Base-by-base conservation (phyloP, 139 green algal genomes). In the Mychonastes homosphaera region DNA sequence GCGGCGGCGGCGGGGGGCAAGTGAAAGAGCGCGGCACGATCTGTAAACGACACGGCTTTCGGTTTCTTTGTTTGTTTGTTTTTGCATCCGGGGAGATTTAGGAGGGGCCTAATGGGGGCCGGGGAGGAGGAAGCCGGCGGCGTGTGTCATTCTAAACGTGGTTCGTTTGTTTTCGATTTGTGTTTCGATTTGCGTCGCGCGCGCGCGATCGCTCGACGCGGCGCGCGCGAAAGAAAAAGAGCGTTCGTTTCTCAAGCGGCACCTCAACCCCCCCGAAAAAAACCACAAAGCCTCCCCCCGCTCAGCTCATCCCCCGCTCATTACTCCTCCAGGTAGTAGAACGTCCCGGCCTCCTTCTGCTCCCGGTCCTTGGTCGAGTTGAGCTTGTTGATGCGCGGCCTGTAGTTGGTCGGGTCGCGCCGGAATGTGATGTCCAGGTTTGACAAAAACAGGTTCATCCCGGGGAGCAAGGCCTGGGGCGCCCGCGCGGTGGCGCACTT, bases 391-490 rank as follows among this genome's bases (percentile, higher is more conserved):
- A 99, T 98, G 57, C 92, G 84, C 6, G 92, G 92, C 16, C 92
- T 69, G 79, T 87, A 99, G 83, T 99, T 99, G 69, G 90, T 96
- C 32, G 92, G 91, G 74, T 99, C 92, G 9, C 90, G 77, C 43
- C 92, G 80, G 83, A 99, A 98, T 9, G 92, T 99, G 74, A 98
- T 97, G 63, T 96, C 89, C 64, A 99, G 76, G 72, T 95, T 93
- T 53, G 78, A 72, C 55, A 96, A 70, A 75, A 96, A 96, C 23
- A 57, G n/a, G 73, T 96, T 94, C 87, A 95, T 93, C 58, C 87
- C 86, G 34, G 76, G 82, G 19, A 92, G 66, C 62, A 97, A 72
- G 10, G 55, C 65, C 73, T 91, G 81, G 6, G 92, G 92, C 21
- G 73, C 62, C 40, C 58, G 63, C 3, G 92, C 92, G 4, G 70